Evolutionary conservation across 345 rosid genomes (phyloP).

Genomic region (Limnanthes douglasii): DNA sequence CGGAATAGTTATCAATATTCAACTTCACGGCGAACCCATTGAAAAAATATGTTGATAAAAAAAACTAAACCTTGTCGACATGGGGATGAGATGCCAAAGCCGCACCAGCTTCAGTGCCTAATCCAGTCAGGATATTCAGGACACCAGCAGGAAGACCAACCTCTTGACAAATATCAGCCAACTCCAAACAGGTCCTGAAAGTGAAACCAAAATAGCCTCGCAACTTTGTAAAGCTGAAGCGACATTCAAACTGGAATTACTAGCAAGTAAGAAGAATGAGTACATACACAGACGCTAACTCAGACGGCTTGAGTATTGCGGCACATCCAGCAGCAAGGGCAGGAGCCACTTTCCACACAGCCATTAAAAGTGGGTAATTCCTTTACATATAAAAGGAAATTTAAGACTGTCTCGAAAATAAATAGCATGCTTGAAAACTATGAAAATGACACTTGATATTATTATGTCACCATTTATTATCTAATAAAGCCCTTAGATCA

Average conservation of each 20-base stretch:
- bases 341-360: slow-evolving; percentile 97
- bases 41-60: slow-evolving; percentile 3
- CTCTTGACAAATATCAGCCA: slow-evolving; percentile 78
- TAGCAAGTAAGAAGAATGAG: slow-evolving; percentile 6
- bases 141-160: slow-evolving; percentile 96
- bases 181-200: slow-evolving; percentile 94
- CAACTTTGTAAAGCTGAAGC: slow-evolving; percentile 1
- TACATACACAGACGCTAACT: slow-evolving; percentile 69
- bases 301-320: slow-evolving; percentile 86
- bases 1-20: not conserved
- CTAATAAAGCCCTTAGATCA: no score
- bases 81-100: slow-evolving; percentile 85
- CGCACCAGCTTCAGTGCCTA: slow-evolving; percentile 97
- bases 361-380: slow-evolving; percentile 94
- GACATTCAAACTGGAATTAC: slow-evolving; percentile 1
- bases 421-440: no score
- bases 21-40: slow-evolving; percentile 6
- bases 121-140: slow-evolving; percentile 80
- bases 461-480: no score
- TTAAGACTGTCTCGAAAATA: no score
- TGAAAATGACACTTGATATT: no score
- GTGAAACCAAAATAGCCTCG: slow-evolving; percentile 8
- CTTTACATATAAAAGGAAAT: slow-evolving; percentile 30
- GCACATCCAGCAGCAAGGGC: slow-evolving; percentile 97
- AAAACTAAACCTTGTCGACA: slow-evolving; percentile 67